phyloP scores from a whole-genome alignment of 78 protist species.

The Chrysochromulina tobinii region DNA sequence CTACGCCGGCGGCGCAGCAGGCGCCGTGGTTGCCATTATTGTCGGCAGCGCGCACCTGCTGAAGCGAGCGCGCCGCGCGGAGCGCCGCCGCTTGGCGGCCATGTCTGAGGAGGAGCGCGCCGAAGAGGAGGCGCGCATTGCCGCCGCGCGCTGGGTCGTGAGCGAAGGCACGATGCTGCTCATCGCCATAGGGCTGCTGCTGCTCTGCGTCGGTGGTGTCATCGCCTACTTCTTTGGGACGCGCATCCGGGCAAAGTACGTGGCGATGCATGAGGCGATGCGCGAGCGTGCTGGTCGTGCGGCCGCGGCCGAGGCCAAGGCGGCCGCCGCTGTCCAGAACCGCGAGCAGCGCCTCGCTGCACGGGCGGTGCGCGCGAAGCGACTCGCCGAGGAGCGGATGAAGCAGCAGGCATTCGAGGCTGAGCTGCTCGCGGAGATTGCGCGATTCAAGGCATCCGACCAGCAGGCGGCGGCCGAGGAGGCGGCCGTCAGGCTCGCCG shows the following conservation, averaged over 20 bases:
- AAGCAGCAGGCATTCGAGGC: background rate
- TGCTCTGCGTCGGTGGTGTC: background rate
- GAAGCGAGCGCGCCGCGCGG: background rate
- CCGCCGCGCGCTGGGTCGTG: background rate
- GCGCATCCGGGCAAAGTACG: background rate
- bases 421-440: background rate
- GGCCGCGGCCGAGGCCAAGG: background rate
- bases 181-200: background rate
- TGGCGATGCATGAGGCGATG: background rate
- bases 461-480: background rate
- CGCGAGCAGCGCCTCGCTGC: background rate
- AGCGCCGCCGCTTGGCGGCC: background rate
- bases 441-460: background rate
- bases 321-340: background rate
- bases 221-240: background rate
- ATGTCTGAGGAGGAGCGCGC: too few relatives aligned
- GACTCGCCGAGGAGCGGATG: too few relatives aligned
- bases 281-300: background rate
- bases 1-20: background rate
- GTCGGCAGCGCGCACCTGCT: background rate
- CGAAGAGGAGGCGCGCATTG: background rate
- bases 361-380: background rate
- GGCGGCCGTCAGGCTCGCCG: background rate
- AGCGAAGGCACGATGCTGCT: background rate
- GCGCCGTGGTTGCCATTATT: background rate